Evolutionary conservation across 106 monocot species (phyloP).

Genomic region (Alisma plantagoaquatica): DNA sequence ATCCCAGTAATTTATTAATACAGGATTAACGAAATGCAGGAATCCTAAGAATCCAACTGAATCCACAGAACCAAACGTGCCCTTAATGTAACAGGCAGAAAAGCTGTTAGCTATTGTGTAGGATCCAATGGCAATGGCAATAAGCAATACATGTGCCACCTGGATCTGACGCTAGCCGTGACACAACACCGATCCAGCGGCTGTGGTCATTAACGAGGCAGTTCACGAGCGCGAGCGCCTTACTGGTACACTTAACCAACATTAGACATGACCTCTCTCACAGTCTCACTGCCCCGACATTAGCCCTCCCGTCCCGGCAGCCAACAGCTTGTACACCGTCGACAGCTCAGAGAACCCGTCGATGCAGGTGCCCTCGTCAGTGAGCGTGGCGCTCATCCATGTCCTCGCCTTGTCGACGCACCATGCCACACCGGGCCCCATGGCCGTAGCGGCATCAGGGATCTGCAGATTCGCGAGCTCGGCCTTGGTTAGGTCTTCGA

Average conservation of each 20-base stretch:
- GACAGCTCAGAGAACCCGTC: constrained; percentile 30
- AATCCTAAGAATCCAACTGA: too few species aligned
- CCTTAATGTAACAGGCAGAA: too few species aligned
- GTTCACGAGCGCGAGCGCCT: constrained; percentile 58
- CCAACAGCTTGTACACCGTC: neutral
- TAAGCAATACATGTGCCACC: too few species aligned
- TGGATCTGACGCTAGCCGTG: too few species aligned
- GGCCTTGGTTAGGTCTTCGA: constrained; percentile 19
- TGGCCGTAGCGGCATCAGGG: neutral
- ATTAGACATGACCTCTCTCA: too few species aligned
- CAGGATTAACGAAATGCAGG: too few species aligned
- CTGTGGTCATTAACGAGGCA: constrained; percentile 11
- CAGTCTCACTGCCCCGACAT: constrained; percentile 14
- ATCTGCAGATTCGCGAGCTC: constrained; percentile 16
- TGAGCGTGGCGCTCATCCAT: constrained; percentile 81
- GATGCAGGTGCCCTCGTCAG: constrained; percentile 67
- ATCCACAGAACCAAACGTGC: too few species aligned
- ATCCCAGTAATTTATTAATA: too few species aligned
- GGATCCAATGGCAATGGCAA: too few species aligned
- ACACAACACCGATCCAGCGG: neutral
- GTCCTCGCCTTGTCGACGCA: constrained; percentile 68
- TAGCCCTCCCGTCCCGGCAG: constrained; percentile 2
- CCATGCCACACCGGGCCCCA: constrained; percentile 26
- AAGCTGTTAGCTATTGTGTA: too few species aligned
- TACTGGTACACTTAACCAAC: constrained; percentile 37